Base-by-base conservation (phyloP, 78 protist genomes). In the Dictyostelium discoideum region DNA sequence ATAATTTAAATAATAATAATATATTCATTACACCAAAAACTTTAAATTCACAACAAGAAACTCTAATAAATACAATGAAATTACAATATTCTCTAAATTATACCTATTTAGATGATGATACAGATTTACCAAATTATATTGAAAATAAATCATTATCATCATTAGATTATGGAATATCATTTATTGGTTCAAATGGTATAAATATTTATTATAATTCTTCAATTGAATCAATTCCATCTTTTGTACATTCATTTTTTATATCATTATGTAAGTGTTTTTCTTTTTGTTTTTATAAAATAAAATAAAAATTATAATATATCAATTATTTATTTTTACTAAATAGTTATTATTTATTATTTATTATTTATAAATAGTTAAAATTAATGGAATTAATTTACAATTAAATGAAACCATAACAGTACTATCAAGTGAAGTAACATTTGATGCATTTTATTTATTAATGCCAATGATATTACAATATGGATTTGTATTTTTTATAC, bases 401-500 rank as follows among this genome's bases (percentile, higher is more conserved):
- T 60, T 60, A 20, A 60, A 60, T 20, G 69, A 60, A 20, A 60
- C 69, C 4, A 5, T 60, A 13, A 60, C 69, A 20, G 69, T 60
- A 60, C 20, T 60, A 20, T 60, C 69, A 60, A 60, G 69, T 60
- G 69, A 60, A 20, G 69, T 60, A 60, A 60, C 69, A 60, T 60
- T 73, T 2, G 50, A 85, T 44, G 29, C 74, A 13, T 85, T 85
- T 46, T 42, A 50, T 16, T 39, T 29, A 18, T 11, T 85, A 22
- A 81, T 63, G 39, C 92, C 92, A 16, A 69, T 85, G 20, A 10
- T 85, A 11, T 10, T 85, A 39, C 92, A 85, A 50, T 85, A 85
- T 72, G 83, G 84, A 39, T 85, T 44, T 74, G 69, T 85, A 46
- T 85, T 85, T 29, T 50, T 85, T n/a, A 26, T 85, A 22, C 92